Evolutionary conservation across 1,284 basidiomycete species (phyloP).

Genomic region (Ustilago tritici): DNA sequence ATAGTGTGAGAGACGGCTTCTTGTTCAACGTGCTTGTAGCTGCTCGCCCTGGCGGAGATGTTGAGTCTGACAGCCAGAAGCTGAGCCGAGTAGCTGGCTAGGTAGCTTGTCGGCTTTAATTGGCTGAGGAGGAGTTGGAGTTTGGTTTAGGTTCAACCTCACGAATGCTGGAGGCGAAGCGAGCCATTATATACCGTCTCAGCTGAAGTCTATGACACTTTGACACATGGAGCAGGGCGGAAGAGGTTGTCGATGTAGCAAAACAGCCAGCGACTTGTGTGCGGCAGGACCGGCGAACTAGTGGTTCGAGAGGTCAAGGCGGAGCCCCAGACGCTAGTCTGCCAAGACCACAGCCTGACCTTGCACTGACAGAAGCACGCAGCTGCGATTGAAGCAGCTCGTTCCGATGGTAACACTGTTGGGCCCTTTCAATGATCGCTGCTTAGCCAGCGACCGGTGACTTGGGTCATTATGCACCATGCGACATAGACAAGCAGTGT

Average conservation of each 20-base stretch:
- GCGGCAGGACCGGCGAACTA: neutral
- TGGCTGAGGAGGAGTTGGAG: neutral
- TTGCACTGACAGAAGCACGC: neutral
- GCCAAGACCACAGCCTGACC: neutral
- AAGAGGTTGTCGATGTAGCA: neutral
- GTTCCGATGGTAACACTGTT: neutral
- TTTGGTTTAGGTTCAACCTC: neutral
- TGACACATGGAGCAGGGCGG: neutral
- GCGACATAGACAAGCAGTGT: neutral
- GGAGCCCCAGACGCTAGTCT: neutral
- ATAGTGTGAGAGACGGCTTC: constrained; percentile 9
- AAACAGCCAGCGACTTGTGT: neutral
- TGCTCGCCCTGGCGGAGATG: neutral
- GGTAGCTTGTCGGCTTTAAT: neutral
- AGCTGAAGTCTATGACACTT: neutral
- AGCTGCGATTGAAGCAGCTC: neutral
- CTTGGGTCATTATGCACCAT: neutral
- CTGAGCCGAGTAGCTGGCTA: neutral
- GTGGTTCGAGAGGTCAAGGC: neutral
- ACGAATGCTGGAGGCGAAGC: neutral
- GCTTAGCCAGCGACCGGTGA: neutral
- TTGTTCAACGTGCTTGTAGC: neutral
- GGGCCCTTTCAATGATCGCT: neutral
- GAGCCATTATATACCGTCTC: neutral
- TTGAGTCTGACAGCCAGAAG: neutral